A percentile compares a stretch with the other conserved stretches of the same genome.
Conservation (phyloP, 257 asterid species). For the Primulina huaijiensis region DNA sequence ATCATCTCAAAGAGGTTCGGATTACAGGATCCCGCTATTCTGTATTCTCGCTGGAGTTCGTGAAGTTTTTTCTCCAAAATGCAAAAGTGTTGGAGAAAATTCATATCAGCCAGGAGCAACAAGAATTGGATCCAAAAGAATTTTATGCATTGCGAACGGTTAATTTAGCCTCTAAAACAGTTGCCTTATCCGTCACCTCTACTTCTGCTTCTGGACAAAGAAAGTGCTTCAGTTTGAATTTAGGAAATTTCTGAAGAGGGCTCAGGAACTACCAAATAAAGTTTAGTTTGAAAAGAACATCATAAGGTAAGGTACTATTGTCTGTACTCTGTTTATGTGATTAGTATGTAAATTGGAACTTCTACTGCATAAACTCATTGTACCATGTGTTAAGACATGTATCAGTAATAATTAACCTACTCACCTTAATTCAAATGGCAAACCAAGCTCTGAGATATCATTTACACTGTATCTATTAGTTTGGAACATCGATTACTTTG, state of each 20-base stretch:
- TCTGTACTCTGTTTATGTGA: not conserved
- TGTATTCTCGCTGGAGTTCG: not conserved
- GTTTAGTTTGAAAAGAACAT: conserved; percentile 16
- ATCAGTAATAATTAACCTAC: not conserved
- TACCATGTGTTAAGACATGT: not conserved
- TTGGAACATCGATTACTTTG: too few relatives aligned
- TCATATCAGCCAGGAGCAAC: not conserved
- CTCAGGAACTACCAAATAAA: conserved; percentile 3
- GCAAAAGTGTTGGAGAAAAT: conserved; percentile 16
- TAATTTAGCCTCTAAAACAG: conserved; percentile 22
- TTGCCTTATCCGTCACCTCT: conserved; percentile 16
- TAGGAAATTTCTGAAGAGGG: conserved; percentile 3
- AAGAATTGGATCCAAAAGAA: not conserved
- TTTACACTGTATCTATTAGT: not conserved
- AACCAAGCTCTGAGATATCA: not conserved
- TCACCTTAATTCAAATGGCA: not conserved
- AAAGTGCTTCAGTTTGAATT: conserved; percentile 12
- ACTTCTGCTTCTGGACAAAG: conserved; percentile 9
- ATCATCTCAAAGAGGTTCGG: conserved; percentile 7
- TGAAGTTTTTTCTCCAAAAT: conserved; percentile 25
- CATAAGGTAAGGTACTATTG: not conserved
- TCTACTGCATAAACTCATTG: too few relatives aligned
- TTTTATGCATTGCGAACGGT: conserved; percentile 9
- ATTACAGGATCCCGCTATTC: not conserved
- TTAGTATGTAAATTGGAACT: not conserved